Conservation (phyloP, 768 basidiomycete species). For the Lyophyllum atratum region DNA sequence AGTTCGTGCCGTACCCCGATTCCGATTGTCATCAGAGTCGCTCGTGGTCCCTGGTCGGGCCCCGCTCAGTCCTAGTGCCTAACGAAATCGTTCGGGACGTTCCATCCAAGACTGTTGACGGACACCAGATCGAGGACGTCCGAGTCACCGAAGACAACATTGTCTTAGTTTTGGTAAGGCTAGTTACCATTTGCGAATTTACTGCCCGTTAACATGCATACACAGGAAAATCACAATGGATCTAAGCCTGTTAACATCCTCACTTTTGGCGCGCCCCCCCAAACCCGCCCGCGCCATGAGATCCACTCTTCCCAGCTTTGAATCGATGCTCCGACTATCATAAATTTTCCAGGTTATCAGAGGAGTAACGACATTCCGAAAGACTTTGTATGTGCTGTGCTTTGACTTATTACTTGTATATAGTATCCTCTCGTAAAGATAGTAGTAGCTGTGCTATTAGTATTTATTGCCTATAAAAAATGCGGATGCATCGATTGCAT, state of each 20-base stretch:
- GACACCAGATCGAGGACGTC: slow-evolving; percentile 49
- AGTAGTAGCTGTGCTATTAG: background rate
- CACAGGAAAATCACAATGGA: slow-evolving; percentile 40
- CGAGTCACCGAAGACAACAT: slow-evolving; percentile 64
- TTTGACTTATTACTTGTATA: too few species aligned
- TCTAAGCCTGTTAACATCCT: slow-evolving; percentile 45
- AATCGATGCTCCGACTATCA: background rate
- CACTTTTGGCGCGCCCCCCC: slow-evolving; percentile 42
- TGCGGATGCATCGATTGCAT: background rate
- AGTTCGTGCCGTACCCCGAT: slow-evolving; percentile 47
- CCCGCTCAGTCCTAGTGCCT: slow-evolving; percentile 39
- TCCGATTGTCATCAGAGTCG: slow-evolving; percentile 27
- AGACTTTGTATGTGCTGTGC: background rate
- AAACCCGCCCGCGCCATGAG: slow-evolving; percentile 27
- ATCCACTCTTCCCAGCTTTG: slow-evolving; percentile 19
- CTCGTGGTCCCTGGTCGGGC: slow-evolving; percentile 44
- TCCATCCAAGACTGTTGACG: slow-evolving; percentile 44
- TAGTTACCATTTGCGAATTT: background rate
- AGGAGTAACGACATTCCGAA: background rate
- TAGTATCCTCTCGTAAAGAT: background rate
- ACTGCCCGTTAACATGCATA: slow-evolving; percentile 1
- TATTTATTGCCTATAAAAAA: background rate
- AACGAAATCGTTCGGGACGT: slow-evolving; percentile 44
- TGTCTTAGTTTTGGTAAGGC: slow-evolving; percentile 53
- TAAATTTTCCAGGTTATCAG: background rate